Percentiles rank a stretch among this genome's conserved stretches.
phyloP scores from a whole-genome alignment of 164 flowering plant species.

The Vitis amurensis region DNA sequence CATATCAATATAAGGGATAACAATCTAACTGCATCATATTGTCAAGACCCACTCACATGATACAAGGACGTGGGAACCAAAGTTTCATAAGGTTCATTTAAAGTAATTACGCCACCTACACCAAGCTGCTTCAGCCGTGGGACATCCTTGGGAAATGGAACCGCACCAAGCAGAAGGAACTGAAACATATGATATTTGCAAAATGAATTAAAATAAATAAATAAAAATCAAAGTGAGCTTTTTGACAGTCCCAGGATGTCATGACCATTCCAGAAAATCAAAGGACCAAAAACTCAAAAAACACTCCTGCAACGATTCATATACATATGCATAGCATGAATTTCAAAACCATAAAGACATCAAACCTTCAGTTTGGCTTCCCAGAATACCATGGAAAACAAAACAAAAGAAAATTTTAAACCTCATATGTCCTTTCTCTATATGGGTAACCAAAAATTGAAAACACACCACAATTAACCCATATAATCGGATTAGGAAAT shows the following conservation, averaged over 20 bases:
- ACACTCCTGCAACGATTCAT: neutral
- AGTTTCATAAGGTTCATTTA: slow-evolving; percentile 82
- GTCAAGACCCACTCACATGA: slow-evolving; percentile 35
- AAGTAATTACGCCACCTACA: slow-evolving; percentile 80
- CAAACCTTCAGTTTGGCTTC: neutral
- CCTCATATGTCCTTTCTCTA: too few species aligned
- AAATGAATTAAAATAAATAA: too few species aligned
- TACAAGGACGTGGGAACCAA: slow-evolving; percentile 68
- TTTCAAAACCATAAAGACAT: neutral
- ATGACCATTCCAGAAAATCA: neutral
- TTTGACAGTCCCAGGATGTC: neutral
- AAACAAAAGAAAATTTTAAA: neutral
- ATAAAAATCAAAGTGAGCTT: too few species aligned
- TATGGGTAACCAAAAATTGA: too few species aligned
- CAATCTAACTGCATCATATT: neutral
- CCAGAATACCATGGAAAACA: neutral
- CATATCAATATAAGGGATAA: neutral
- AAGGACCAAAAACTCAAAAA: neutral
- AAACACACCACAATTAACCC: too few species aligned
- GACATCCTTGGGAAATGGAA: slow-evolving; percentile 88
- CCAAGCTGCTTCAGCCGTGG: slow-evolving; percentile 72
- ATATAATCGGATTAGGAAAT: too few species aligned
- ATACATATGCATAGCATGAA: neutral
- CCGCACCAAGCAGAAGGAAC: slow-evolving; percentile 89
- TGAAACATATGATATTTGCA: slow-evolving; percentile 18